Percentiles rank a stretch among this genome's conserved stretches.
Evolutionary conservation across 441 rosid genomes (phyloP).

Genomic region (California macrophylla): DNA sequence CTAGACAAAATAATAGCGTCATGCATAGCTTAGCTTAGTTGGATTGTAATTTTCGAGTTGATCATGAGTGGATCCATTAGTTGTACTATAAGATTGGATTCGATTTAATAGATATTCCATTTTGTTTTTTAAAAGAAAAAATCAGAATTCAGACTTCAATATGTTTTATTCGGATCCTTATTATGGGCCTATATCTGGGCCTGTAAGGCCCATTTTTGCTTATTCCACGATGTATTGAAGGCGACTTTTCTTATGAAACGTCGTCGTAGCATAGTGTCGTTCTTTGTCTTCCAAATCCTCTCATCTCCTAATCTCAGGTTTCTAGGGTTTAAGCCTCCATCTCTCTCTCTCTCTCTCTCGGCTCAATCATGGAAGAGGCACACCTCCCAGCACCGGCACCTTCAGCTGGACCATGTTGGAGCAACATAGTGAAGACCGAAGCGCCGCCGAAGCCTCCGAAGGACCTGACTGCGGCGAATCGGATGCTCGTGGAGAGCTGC

Average conservation of each 20-base stretch:
- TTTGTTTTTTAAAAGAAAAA: too few species aligned
- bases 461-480: constrained; percentile 18
- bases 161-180: too few species aligned
- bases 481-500: constrained; percentile 44
- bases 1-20: too few species aligned
- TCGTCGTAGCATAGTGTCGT: background rate
- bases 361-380: constrained; percentile 19
- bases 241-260: background rate
- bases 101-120: too few species aligned
- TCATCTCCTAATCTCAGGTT: background rate
- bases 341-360: background rate
- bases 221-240: too few species aligned
- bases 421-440: constrained; percentile 39
- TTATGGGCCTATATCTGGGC: too few species aligned
- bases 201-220: too few species aligned
- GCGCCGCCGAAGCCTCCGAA: constrained; percentile 21
- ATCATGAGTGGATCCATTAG: too few species aligned
- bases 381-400: constrained; percentile 11
- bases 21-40: too few species aligned
- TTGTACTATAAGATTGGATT: too few species aligned
- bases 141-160: too few species aligned
- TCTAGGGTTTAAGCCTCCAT: constrained; percentile 1
- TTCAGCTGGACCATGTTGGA: constrained; percentile 37
- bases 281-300: background rate
- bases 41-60: too few species aligned